Base-by-base conservation (phyloP, 1,139 yeast genomes). In the Saccharomycopsis hybrid region DNA sequence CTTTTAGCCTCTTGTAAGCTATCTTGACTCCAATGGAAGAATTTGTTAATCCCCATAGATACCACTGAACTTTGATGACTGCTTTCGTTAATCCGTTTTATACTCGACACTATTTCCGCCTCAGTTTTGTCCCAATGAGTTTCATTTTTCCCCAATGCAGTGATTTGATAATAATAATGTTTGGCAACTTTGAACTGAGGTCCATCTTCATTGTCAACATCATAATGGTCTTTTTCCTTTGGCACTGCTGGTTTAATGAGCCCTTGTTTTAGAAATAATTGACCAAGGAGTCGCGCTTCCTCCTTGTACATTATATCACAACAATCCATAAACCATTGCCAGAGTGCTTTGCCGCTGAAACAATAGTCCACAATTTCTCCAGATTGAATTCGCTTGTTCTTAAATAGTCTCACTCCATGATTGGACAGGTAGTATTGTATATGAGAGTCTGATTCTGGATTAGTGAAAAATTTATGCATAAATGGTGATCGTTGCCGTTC, bases 321-420 rank as follows among this genome's bases (percentile, higher is more conserved):
- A 61, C 97, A 90, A 56, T 90, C 97, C 76, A 83, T 73, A 18
- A 90, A 60, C 96, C 97, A 92, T 60, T 88, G 96, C 64, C 81
- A 73, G 1, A 85, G 70, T 0, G 95, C 84, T 58, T 85, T 85
- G 0, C 97, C 95, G 1, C 86, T 74, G 54, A 86, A 73, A 50
- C 80, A 75, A 24, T 40, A 38, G 4, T 44, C 46, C 28, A 33
- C n/a, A 5, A 48, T 29, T 35, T 48, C 33, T 29, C 39, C 47
- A 18, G 56, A 42, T 3, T 62, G 65, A 51, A 78, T 68, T 0
- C 57, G 55, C 49, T 72, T 72, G 38, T 74, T 62, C 43, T 70
- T 62, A 56, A 77, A 76, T 2, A 86, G 60, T 29, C 96, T 67
- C 1, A 87, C 74, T 0, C 96, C 96, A 2, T 66, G 66, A n/a